These are phyloP conservation scores for Penicillium antarcticum DNA, from an alignment of 495 filamentous ascomycete genomes.

Conservation along the genomic window DNA sequence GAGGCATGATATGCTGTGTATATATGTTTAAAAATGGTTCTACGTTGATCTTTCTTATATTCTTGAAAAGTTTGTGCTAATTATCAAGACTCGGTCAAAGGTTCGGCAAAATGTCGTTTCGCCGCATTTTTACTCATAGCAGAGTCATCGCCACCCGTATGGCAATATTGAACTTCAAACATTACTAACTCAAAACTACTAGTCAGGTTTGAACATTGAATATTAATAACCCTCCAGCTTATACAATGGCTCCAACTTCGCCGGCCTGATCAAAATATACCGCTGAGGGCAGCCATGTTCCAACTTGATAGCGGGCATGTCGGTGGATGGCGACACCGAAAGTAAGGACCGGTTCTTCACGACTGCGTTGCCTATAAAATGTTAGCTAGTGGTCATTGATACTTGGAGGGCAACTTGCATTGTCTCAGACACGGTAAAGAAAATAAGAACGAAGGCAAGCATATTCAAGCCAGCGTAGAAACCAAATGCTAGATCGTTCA, in stretches of 20 bases:
- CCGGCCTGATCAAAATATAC: slow-evolving; percentile 54
- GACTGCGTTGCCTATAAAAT: slow-evolving; percentile 58
- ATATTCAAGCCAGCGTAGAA: slow-evolving; percentile 59
- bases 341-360: slow-evolving; percentile 79
- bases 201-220: too few relatives aligned
- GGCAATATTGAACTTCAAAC: not conserved
- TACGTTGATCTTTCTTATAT: slow-evolving; percentile 31
- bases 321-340: slow-evolving; percentile 64
- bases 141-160: not conserved
- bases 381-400: not conserved
- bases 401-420: slow-evolving; percentile 4
- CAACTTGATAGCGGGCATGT: slow-evolving; percentile 61
- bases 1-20: slow-evolving; percentile 7
- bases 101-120: not conserved
- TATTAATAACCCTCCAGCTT: slow-evolving; percentile 42
- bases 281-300: slow-evolving; percentile 56
- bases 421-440: slow-evolving; percentile 71
- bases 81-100: not conserved
- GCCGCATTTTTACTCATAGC: not conserved
- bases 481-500: slow-evolving; percentile 41
- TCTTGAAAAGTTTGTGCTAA: not conserved
- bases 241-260: slow-evolving; percentile 59
- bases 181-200: too few relatives aligned
- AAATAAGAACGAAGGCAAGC: slow-evolving; percentile 65
- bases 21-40: slow-evolving; percentile 26